phyloP scores from a whole-genome alignment of 2,329 filamentous ascomycete genomes.

The Apiospora aurea region DNA sequence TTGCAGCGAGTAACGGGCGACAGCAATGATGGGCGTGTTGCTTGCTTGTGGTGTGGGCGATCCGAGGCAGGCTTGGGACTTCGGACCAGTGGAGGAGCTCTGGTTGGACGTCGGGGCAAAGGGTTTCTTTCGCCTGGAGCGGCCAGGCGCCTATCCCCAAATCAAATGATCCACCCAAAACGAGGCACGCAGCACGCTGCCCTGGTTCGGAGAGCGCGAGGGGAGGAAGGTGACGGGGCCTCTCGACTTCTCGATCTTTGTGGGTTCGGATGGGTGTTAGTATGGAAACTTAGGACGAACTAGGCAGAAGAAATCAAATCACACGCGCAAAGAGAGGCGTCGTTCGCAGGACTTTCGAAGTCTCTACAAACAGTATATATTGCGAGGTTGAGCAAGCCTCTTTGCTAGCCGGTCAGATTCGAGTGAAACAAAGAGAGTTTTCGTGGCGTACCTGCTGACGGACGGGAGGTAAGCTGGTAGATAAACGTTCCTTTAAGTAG shows the following conservation, averaged over 20 bases:
- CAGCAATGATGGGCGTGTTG: background rate
- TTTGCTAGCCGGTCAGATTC: background rate
- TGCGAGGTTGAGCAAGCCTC: background rate
- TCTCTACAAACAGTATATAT: background rate
- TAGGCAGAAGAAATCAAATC: conserved; percentile 3
- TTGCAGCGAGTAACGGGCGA: conserved; percentile 8
- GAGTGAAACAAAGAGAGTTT: conserved; percentile 1
- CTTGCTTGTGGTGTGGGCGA: background rate
- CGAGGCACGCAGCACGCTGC: background rate
- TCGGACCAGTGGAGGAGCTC: conserved; percentile 43
- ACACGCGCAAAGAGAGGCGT: background rate
- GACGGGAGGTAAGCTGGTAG: background rate
- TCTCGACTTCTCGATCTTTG: background rate
- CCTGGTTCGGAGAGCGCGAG: background rate
- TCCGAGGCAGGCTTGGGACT: conserved; percentile 19
- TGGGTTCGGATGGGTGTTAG: background rate
- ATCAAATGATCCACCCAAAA: conserved; percentile 23
- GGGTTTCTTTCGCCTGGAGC: conserved; percentile 33
- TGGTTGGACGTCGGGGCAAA: conserved; percentile 43
- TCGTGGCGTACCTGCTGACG: background rate
- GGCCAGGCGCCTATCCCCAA: conserved; percentile 21
- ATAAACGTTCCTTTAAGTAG: background rate
- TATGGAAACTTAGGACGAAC: conserved; percentile 5
- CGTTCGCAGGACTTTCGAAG: background rate
- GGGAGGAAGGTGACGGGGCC: background rate